phyloP scores from a whole-genome alignment of 345 rosid genomes.

The Gossypioides kirkii region DNA sequence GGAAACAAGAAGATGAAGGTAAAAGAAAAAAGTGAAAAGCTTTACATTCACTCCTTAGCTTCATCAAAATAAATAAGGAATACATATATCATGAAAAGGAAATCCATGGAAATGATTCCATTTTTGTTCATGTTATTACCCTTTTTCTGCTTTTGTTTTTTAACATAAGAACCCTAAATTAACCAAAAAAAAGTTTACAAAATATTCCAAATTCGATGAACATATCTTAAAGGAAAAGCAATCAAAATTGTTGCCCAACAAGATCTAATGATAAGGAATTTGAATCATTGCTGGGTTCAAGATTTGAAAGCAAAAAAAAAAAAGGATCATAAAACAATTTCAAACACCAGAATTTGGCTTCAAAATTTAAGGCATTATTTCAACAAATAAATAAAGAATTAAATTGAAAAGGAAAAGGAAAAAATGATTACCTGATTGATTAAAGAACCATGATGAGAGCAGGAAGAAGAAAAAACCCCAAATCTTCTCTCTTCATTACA shows the following conservation, averaged over 20 bases:
- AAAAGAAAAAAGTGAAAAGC: not conserved
- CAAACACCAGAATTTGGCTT: slow-evolving; percentile 5
- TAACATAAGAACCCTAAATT: slow-evolving; percentile 11
- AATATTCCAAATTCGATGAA: slow-evolving; percentile 20
- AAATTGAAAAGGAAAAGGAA: slow-evolving; percentile 13
- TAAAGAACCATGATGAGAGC: slow-evolving; percentile 29
- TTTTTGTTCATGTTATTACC: slow-evolving; percentile 3
- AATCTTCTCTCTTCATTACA: slow-evolving; percentile 18
- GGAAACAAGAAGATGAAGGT: slow-evolving; percentile 4
- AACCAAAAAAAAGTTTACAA: slow-evolving; percentile 9
- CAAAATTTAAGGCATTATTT: slow-evolving; percentile 16
- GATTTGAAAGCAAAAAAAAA: slow-evolving; percentile 3
- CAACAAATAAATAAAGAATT: not conserved
- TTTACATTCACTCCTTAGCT: slow-evolving; percentile 3
- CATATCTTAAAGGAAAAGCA: slow-evolving; percentile 4
- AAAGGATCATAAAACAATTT: slow-evolving; percentile 6
- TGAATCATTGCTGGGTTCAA: not conserved
- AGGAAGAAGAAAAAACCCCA: not conserved
- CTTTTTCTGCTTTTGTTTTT: not conserved
- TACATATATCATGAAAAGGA: not conserved
- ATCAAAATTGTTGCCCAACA: slow-evolving; percentile 22
- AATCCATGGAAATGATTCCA: slow-evolving; percentile 10
- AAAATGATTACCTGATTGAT: slow-evolving; percentile 64
- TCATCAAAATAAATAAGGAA: not conserved
- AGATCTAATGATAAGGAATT: slow-evolving; percentile 20